Base-by-base conservation (phyloP, 2,329 filamentous ascomycete species). In the Fusarium gaditjirri region DNA sequence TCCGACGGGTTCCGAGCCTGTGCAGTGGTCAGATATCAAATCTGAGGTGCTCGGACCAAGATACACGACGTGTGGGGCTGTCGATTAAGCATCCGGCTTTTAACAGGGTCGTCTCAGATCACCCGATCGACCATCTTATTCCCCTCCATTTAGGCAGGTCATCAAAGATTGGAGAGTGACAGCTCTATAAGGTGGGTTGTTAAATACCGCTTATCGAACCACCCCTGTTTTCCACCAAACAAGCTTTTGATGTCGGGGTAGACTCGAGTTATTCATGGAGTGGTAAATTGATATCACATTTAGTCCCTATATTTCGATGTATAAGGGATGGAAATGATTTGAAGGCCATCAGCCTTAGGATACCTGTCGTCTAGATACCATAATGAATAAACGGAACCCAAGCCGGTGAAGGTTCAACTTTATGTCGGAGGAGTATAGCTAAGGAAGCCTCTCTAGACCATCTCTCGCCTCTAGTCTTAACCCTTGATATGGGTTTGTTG, bases 61-160 rank as follows among this genome's bases (percentile, higher is more conserved):
- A 83, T 78, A 16, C 76, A 80, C 1, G 81, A 80, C 1, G 85
- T 86, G 33, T 90, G 81, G 6, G 68, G 72, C 43, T 79, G 70
- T 5, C 87, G 84, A 71, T 90, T 90, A 76, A 89, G 86, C 86
- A 91, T 89, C 68, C 87, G 85, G 47, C 86, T 86, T 76, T 89
- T 89, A 56, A 82, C 83, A 1, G 88, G 88, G 65, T 89, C 88
- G 54, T 90, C 88, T 5, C 88, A 84, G 35, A 83, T 77, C 17
- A 83, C 77, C 5, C 89, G 83, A 69, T 90, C 90, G 29, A 89
- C 87, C 6, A 89, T 82, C 55, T 90, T 90, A 36, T 81, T 80
- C 65, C 88, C 84, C 72, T 89, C 87, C 8, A 67, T 72, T 50
- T 46, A 33, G 49, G 44, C 50, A 49, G 23, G 50, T 70, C 50